These are phyloP conservation scores for Pseudocercospora crystallina DNA, from an alignment of 2,329 filamentous ascomycete species.

Conservation along the genomic window DNA sequence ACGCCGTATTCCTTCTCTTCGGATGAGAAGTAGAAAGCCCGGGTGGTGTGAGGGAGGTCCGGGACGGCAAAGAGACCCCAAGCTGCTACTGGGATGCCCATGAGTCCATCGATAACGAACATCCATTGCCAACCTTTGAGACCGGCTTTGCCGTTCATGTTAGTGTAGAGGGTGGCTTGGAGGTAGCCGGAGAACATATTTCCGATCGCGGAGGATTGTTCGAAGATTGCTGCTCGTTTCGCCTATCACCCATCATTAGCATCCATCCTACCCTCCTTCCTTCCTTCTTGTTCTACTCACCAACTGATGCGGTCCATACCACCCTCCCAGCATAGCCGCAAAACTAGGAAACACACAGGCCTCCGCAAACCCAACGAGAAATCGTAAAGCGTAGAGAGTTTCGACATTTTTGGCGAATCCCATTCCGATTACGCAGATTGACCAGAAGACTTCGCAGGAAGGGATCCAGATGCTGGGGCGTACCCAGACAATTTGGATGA, in stretches of 20 bases:
- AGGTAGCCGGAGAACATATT: conserved; percentile 54
- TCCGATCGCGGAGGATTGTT: conserved; percentile 47
- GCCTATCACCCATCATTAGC: background rate
- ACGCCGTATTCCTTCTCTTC: conserved; percentile 14
- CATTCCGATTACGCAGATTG: conserved; percentile 30
- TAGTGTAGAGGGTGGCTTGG: conserved; percentile 53
- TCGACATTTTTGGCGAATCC: conserved; percentile 15
- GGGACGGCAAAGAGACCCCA: conserved; percentile 51
- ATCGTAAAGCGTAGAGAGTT: conserved; percentile 8
- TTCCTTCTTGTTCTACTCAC: no score
- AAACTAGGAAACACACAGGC: conserved; percentile 9
- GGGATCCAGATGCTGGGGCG: conserved; percentile 52
- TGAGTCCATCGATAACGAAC: conserved; percentile 53
- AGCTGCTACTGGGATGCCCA: conserved; percentile 54
- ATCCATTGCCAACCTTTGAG: conserved; percentile 45
- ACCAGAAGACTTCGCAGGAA: conserved; percentile 49
- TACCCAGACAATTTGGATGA: conserved; percentile 49
- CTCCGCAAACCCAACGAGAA: conserved; percentile 10
- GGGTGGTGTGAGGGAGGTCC: conserved; percentile 52
- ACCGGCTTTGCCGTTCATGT: conserved; percentile 42
- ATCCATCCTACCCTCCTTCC: no score
- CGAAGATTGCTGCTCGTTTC: conserved; percentile 54
- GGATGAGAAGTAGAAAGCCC: conserved; percentile 48
- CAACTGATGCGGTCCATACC: conserved; percentile 10
- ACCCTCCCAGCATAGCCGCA: conserved; percentile 10